These are phyloP conservation scores for Erucastrum elatum DNA, from an alignment of 345 rosid genomes.

Conservation along the genomic window DNA sequence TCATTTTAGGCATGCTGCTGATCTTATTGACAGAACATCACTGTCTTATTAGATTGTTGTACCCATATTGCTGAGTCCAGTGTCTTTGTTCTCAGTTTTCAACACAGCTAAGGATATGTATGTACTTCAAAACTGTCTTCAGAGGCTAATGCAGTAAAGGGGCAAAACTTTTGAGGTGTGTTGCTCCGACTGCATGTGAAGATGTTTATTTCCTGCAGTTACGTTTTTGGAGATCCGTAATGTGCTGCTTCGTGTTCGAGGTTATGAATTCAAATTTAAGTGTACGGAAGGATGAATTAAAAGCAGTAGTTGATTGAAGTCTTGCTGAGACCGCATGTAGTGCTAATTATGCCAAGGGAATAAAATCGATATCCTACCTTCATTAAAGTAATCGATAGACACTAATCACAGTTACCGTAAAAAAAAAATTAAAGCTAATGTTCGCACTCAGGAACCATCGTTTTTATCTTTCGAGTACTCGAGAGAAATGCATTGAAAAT, in stretches of 20 bases:
- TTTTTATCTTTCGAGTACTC: not conserved
- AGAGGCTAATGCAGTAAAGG: not conserved
- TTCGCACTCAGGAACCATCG: not conserved
- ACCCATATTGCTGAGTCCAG: not conserved
- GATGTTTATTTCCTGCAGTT: not conserved
- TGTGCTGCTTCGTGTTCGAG: not conserved
- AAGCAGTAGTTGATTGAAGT: not conserved
- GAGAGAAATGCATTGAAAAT: conserved; percentile 1
- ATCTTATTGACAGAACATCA: not conserved
- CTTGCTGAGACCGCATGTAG: not conserved
- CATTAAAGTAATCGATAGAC: conserved; percentile 17
- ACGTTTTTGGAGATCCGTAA: not conserved
- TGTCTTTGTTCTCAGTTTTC: not conserved
- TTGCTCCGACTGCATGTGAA: not conserved
- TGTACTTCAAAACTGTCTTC: not conserved
- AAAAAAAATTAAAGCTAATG: not conserved
- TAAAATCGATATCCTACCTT: not conserved
- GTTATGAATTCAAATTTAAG: not conserved
- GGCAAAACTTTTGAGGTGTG: not conserved
- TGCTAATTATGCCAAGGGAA: conserved; percentile 3
- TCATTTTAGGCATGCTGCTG: not conserved
- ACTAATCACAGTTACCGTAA: not conserved
- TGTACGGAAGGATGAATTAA: not conserved
- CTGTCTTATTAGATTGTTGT: not conserved
- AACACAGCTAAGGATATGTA: not conserved